Conservation (phyloP, 441 rosid species). For the Gossypium gossypioides region DNA sequence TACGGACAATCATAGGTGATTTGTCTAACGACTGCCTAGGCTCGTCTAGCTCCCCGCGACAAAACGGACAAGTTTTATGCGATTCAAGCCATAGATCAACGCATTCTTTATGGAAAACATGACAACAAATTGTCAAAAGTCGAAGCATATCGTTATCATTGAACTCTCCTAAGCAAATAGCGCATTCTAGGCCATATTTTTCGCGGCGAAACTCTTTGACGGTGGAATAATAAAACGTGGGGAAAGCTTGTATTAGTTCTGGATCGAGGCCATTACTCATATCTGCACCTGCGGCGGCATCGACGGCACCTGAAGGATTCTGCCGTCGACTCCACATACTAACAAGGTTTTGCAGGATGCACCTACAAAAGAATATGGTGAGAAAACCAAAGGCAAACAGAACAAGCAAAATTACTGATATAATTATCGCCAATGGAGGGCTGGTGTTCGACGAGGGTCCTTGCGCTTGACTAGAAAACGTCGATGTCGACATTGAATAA, state of each 20-base stretch:
- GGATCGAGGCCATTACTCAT: slow-evolving; percentile 53
- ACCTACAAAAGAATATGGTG: slow-evolving; percentile 51
- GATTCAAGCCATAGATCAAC: slow-evolving; percentile 73
- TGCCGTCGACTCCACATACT: slow-evolving; percentile 32
- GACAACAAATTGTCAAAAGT: slow-evolving; percentile 61
- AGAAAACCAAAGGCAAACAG: slow-evolving; percentile 42
- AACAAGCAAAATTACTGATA: slow-evolving; percentile 42
- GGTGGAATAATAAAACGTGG: slow-evolving; percentile 48
- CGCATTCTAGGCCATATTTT: slow-evolving; percentile 65
- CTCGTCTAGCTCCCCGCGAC: slow-evolving; percentile 60
- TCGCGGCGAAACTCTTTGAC: slow-evolving; percentile 53
- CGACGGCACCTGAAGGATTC: slow-evolving; percentile 24
- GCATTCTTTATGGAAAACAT: slow-evolving; percentile 78
- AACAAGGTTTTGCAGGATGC: slow-evolving; percentile 32
- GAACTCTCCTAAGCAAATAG: slow-evolving; percentile 72
- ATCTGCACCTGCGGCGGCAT: slow-evolving; percentile 2
- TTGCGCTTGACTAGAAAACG: neutral
- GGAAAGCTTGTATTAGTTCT: slow-evolving; percentile 44
- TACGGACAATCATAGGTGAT: slow-evolving; percentile 17
- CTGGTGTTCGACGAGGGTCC: slow-evolving; percentile 13
- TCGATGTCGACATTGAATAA: slow-evolving; percentile 35
- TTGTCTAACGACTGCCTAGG: slow-evolving; percentile 32
- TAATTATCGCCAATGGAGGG: slow-evolving; percentile 39
- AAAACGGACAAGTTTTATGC: slow-evolving; percentile 77
- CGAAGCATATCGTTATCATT: slow-evolving; percentile 49